These are phyloP conservation scores for Nigrograna mackinnonii DNA, from an alignment of 2,329 filamentous ascomycete species.

Conservation along the genomic window DNA sequence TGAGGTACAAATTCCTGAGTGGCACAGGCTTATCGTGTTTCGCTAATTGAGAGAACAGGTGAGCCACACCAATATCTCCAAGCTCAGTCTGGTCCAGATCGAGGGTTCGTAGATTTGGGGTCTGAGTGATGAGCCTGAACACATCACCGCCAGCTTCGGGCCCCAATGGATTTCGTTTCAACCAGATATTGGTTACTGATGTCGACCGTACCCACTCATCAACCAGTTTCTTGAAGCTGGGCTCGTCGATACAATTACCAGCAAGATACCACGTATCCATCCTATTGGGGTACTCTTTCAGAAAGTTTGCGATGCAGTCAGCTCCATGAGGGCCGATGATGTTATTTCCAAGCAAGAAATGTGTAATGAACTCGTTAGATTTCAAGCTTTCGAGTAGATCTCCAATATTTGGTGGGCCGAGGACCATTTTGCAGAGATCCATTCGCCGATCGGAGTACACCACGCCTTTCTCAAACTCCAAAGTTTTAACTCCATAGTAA, in stretches of 20 bases:
- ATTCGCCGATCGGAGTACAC: slow-evolving; percentile 58
- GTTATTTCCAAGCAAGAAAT: slow-evolving; percentile 60
- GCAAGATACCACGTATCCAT: slow-evolving; percentile 62
- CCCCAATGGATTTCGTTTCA: slow-evolving; percentile 58
- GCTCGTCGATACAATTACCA: slow-evolving; percentile 56
- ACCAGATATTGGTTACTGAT: slow-evolving; percentile 55
- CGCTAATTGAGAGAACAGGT: slow-evolving; percentile 47
- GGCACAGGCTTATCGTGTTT: slow-evolving; percentile 25
- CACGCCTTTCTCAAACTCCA: slow-evolving; percentile 46
- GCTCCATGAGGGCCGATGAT: slow-evolving; percentile 57
- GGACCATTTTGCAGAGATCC: slow-evolving; percentile 60
- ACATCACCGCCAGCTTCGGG: slow-evolving; percentile 44
- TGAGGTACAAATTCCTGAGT: slow-evolving; percentile 37
- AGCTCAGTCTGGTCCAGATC: slow-evolving; percentile 60
- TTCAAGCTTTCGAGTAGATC: slow-evolving; percentile 55
- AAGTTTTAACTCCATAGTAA: slow-evolving; percentile 33
- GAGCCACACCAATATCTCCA: slow-evolving; percentile 50
- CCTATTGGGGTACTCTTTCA: slow-evolving; percentile 48
- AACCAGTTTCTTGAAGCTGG: slow-evolving; percentile 48
- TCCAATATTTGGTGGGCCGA: slow-evolving; percentile 56
- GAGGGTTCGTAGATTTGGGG: slow-evolving; percentile 51
- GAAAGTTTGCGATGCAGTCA: slow-evolving; percentile 46
- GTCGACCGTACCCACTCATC: slow-evolving; percentile 49
- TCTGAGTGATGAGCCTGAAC: slow-evolving; percentile 49
- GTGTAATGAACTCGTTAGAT: slow-evolving; percentile 51